Evolutionary conservation across 31 red algal species (phyloP).

Genomic region (Asparagopsis taxiformis): DNA sequence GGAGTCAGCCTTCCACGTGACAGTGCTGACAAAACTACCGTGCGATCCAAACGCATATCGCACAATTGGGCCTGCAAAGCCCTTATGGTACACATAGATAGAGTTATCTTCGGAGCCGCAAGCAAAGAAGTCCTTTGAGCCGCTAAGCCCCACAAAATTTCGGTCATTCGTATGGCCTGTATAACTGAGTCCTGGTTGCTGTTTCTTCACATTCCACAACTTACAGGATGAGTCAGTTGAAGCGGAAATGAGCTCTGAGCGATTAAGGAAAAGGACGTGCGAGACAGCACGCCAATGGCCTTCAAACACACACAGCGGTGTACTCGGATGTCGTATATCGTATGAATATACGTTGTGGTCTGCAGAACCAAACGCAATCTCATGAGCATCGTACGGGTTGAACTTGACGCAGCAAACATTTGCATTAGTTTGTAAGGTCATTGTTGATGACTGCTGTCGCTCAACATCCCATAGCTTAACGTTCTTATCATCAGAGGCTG

Average conservation of each 20-base stretch:
- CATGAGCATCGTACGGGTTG: conserved; percentile 52
- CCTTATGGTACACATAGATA: conserved; percentile 84
- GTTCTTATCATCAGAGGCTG: conserved; percentile 78
- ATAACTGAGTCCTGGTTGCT: conserved; percentile 38
- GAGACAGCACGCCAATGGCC: conserved; percentile 84
- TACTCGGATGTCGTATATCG: conserved; percentile 67
- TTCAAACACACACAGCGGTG: conserved; percentile 63
- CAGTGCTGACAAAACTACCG: conserved; percentile 41
- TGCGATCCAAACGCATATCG: conserved; percentile 50
- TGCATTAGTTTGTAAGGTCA: conserved; percentile 65
- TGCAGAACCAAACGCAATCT: conserved; percentile 81
- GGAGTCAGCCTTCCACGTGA: conserved; percentile 49
- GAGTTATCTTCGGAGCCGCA: conserved; percentile 89
- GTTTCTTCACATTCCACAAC: conserved; percentile 75
- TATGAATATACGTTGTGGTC: conserved; percentile 81
- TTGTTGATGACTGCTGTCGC: conserved; percentile 24
- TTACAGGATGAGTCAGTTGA: conserved; percentile 86
- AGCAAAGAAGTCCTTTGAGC: conserved; percentile 64
- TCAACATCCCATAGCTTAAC: conserved; percentile 77
- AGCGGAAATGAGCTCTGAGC: conserved; percentile 71
- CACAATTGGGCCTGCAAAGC: conserved; percentile 54
- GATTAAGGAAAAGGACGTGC: conserved; percentile 67
- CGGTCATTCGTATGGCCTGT: conserved; percentile 77
- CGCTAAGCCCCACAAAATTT: conserved; percentile 89
- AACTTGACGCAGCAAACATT: conserved; percentile 94